Base-by-base conservation (phyloP, 2,329 filamentous ascomycete species). In the Exophiala aquamarina region DNA sequence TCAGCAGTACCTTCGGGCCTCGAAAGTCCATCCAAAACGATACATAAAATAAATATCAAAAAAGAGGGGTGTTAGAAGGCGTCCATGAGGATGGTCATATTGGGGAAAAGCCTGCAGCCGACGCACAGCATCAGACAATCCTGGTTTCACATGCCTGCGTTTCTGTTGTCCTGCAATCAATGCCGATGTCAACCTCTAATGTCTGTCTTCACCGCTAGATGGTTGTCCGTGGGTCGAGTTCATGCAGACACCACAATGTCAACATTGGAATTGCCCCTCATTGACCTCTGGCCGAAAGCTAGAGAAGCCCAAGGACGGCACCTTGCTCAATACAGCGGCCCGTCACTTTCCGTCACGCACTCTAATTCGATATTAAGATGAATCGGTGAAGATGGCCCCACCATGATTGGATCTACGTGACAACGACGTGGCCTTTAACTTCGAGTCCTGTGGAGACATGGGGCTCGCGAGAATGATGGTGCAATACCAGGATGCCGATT, bases 321-420 rank as follows among this genome's bases (percentile, higher is more conserved):
- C 52, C 49, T 40, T 52, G 45, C 52, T 55, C 21, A 29, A 44
- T 52, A 44, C 39, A 52, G 44, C 48, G 48, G 48, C 31, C 49
- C 45, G 52, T 51, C 44, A 55, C 45, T 46, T 35, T 41, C 48
- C 36, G 42, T 49, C 48, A 47, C 37, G 44, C 28, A 14, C 43
- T 44, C 41, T 43, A 26, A 54, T 54, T 51, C 48, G 48, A 38
- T 31, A 19, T 46, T 37, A 29, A n/a, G 33, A 48, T 46, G 29
- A 47, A 41, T 54, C 47, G 51, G 51, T 54, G 47, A 46, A 33
- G 35, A 42, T 44, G 29, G 34, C 34, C 20, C 19, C 10, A 11
- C 32, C 37, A 29, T 54, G 43, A 50, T 54, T 54, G 47, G 51
- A 14, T 32, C 18, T 37, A 36, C 23, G 23, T 26, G 23, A 26